Percentiles rank a stretch among this genome's conserved stretches.
Conservation (phyloP, 1,284 basidiomycete species). For the Apiotrichum laibachii region DNA sequence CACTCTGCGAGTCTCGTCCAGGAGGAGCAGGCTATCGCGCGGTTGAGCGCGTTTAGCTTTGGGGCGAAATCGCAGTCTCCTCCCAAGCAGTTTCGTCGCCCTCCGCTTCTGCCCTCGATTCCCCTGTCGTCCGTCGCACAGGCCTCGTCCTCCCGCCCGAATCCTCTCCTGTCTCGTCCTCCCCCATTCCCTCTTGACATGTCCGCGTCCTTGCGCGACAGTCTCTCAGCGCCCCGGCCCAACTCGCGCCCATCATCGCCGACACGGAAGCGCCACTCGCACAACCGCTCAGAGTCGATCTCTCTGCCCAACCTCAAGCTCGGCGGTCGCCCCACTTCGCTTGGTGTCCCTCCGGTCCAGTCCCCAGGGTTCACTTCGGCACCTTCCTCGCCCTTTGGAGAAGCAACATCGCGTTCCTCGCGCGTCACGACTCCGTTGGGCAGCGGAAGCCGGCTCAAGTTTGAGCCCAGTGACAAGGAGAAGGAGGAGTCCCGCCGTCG, state of each 20-base stretch:
- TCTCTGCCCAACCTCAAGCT: slow-evolving; percentile 47
- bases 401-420: slow-evolving; percentile 17
- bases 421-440: slow-evolving; percentile 1
- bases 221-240: slow-evolving; percentile 11
- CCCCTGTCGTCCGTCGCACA: slow-evolving; percentile 13
- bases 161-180: slow-evolving; percentile 6
- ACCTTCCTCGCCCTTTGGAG: slow-evolving; percentile 32
- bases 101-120: slow-evolving; percentile 18
- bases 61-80: slow-evolving; percentile 29
- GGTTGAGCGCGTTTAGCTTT: slow-evolving; percentile 41
- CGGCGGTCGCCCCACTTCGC: slow-evolving; percentile 32
- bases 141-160: slow-evolving; percentile 7
- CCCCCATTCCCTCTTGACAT: slow-evolving; percentile 6
- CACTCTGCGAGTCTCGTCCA: slow-evolving; percentile 14
- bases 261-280: slow-evolving; percentile 36
- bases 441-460: slow-evolving; percentile 34
- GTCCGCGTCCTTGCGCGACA: neutral
- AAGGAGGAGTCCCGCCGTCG: slow-evolving; percentile 43
- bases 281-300: slow-evolving; percentile 48
- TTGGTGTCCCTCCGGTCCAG: slow-evolving; percentile 27
- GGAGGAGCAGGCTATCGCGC: slow-evolving; percentile 21
- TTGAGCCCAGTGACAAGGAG: slow-evolving; percentile 46
- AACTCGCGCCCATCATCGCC: slow-evolving; percentile 25
- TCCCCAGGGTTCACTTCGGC: slow-evolving; percentile 34
- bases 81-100: neutral